phyloP scores from a whole-genome alignment of 257 asterid genomes.

The Petrea volubilis region DNA sequence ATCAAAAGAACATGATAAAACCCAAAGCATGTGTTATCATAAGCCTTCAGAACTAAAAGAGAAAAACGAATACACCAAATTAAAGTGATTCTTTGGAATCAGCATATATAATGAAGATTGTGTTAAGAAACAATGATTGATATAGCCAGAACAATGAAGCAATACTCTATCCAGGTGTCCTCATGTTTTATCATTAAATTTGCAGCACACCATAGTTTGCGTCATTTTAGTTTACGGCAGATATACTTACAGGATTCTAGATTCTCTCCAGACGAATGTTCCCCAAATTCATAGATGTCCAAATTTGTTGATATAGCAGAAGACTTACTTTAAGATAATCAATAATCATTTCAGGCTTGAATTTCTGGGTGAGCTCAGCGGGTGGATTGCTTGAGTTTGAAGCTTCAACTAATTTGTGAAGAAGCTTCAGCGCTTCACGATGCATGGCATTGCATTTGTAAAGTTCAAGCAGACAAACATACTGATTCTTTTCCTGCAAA shows the following conservation, averaged over 20 bases:
- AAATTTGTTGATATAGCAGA: conserved; percentile 4
- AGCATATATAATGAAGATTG: conserved; percentile 16
- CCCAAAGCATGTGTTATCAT: background rate
- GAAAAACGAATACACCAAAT: background rate
- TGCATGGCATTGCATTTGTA: conserved; percentile 83
- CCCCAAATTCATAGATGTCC: conserved; percentile 3
- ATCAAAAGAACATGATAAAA: background rate
- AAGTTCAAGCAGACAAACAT: conserved; percentile 77
- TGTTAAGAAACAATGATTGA: background rate
- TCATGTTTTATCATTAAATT: conserved; percentile 12
- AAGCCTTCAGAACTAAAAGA: conserved; percentile 4
- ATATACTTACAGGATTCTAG: background rate
- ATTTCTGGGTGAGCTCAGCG: conserved; percentile 72
- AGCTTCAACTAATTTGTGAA: conserved; percentile 83
- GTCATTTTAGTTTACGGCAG: background rate
- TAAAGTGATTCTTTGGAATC: conserved; percentile 5
- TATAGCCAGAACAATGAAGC: background rate
- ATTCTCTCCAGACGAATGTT: conserved; percentile 14
- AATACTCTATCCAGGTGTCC: background rate
- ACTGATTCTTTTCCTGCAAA: conserved; percentile 72
- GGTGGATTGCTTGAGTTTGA: conserved; percentile 80
- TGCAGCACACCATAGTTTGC: background rate
- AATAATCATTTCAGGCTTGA: conserved; percentile 93
- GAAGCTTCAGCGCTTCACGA: conserved; percentile 85
- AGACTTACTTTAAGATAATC: conserved; percentile 85